Base-by-base conservation (phyloP, 352 stramenopile genomes). In the Globisporangium carolinianum region DNA sequence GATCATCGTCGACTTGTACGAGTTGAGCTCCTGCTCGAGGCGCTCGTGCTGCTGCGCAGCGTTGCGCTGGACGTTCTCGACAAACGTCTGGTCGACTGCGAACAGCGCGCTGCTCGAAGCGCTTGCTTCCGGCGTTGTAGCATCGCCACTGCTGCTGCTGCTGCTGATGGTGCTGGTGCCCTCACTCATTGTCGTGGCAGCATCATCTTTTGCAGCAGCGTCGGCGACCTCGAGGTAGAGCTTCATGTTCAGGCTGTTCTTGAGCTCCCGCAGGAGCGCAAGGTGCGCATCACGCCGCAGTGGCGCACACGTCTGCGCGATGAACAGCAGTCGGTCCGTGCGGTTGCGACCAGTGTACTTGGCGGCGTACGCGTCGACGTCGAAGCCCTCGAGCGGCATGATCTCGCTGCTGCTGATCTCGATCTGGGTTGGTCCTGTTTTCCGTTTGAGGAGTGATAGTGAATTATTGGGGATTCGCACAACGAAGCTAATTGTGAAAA, bases 1-100 rank as follows among this genome's bases (percentile, higher is more conserved):
- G 76, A 96, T 94, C 77, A 94, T 89, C 14, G 79, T 94, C 39
- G 83, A 94, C 68, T 96, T 96, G 74, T 94, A 96, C 69, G 85
- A 94, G 58, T 94, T 92, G 15, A 96, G 76, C 60, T 96, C 86
- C 55, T 93, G 84, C 63, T 94, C 84, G 38, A 96, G 68, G 4
- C 82, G 79, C 50, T 93, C 86, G 51, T 94, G 83, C 60, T 89
- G 81, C 42, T 86, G 70, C 24, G 69, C 66, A 1, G 79, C 77
- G 53, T 62, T 87, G 54, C 81, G 79, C 49, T 80, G 80, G 32
- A 89, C 70, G 50, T 39, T 84, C 43, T 95, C 81, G 17, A 95
- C 72, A 38, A 81, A 69, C 15, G 73, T 54, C 15, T 63, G 39
- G 53, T 87, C 75, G 1, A 79, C 75, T 3, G 65, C 65, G 9